These are phyloP conservation scores for Berkeleyomyces rouxiae DNA, from an alignment of 2,329 filamentous ascomycete genomes.

Conservation along the genomic window DNA sequence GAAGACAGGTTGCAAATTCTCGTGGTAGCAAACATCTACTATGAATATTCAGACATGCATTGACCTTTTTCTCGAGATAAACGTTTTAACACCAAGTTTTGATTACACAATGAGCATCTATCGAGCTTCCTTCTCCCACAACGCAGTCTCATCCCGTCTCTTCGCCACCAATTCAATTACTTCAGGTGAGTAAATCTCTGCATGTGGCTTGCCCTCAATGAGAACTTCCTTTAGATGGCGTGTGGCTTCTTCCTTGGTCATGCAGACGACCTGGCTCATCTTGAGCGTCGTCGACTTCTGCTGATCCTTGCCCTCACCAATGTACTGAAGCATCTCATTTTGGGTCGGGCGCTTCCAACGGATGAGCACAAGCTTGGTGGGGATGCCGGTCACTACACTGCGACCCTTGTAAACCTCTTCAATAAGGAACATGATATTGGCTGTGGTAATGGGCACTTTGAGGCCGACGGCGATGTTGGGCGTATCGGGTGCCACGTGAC, in stretches of 20 bases:
- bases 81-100: not conserved
- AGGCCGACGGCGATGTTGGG: conserved; percentile 46
- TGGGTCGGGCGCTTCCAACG: conserved; percentile 55
- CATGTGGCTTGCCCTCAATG: conserved; percentile 45
- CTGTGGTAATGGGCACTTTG: conserved; percentile 58
- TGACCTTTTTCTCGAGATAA: not conserved
- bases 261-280: conserved; percentile 61
- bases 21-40: too few relatives aligned
- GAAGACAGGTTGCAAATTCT: too few relatives aligned
- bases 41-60: too few relatives aligned
- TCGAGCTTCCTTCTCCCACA: conserved; percentile 27
- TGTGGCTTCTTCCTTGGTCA: conserved; percentile 81
- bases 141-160: conserved; percentile 49
- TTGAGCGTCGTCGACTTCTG: conserved; percentile 61
- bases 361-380: conserved; percentile 62
- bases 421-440: conserved; percentile 72
- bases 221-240: conserved; percentile 69
- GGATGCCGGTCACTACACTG: conserved; percentile 66
- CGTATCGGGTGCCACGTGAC: conserved; percentile 19
- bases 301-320: conserved; percentile 49
- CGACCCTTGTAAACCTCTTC: conserved; percentile 79
- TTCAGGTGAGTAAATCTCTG: conserved; percentile 57
- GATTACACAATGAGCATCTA: not conserved
- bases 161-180: conserved; percentile 51
- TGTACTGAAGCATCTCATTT: conserved; percentile 36